Evolutionary conservation across 1,284 basidiomycete species (phyloP), one percentile per base, ranked within the genome.

Genomic region (Trichosporon ovoides): DNA sequence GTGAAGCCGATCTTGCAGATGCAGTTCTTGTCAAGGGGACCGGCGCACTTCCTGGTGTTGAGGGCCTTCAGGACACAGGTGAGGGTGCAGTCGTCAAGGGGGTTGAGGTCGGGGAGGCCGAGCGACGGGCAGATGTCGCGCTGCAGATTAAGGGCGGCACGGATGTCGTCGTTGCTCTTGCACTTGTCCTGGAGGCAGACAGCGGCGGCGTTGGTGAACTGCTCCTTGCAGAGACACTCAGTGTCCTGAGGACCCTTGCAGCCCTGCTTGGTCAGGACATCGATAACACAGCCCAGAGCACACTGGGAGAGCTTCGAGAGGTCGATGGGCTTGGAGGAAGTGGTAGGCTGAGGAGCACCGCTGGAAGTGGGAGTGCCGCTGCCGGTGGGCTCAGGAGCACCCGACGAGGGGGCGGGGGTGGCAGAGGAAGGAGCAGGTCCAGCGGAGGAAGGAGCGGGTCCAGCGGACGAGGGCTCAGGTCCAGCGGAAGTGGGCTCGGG

Each of bases 21-120:
- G 37, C 55, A 56, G 36, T 56, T 33, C 36, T 56, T 56, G 36
- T 56, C 55, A n/a, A 56, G 55, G n/a, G 55, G 55, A 14, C 55
- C 55, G 9, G 12, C 19, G 28, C 55, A 56, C n/a, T 49, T 18
- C 7, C 12, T 14, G 18, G 16, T 20, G n/a, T 14, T 3, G 24
- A 56, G 48, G 12, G 48, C 34, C 46, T 46, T 52, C 46, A 50
- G n/a, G 12, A 56, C 48, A 13, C 48, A 51, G 16, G 14, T 16
- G 9, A 43, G 51, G 3, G 49, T 38, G 20, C 55, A 56, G 16
- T 38, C 16, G 19, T 38, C 20, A 13, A 52, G 34, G 16, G 12
- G 7, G 31, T 18, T 12, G 51, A 57, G 56, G 56, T 57, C 11
- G 34, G 51, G 50, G 3, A 57, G 50, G 22, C 34, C 22, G 38